Percentiles rank a stretch among this genome's conserved stretches.
Evolutionary conservation across 208 protist species (phyloP).

Genomic region (Leishmania major): DNA sequence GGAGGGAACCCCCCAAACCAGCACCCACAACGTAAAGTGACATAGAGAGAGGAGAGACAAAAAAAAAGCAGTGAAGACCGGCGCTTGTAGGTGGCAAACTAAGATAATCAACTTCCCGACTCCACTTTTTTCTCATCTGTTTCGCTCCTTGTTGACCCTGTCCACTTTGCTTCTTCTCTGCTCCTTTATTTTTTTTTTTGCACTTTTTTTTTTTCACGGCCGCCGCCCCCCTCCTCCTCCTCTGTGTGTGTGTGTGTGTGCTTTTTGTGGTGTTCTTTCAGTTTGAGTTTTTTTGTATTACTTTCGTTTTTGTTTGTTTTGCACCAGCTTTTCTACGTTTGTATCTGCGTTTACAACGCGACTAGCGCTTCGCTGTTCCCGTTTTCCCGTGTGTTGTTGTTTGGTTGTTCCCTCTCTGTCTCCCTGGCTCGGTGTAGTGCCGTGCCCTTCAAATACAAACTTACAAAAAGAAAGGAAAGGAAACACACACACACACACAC

Average conservation of each 20-base stretch:
- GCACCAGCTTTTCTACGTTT: not conserved
- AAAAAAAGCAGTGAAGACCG: not conserved
- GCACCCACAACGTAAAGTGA: not conserved
- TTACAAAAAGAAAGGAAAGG: not conserved
- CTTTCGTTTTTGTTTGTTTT: conserved; percentile 6
- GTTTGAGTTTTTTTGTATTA: not conserved
- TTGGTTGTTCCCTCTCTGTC: not conserved
- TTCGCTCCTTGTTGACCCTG: not conserved
- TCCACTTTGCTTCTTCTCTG: conserved; percentile 3
- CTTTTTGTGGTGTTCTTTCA: not conserved
- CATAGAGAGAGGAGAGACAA: not conserved
- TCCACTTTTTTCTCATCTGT: not conserved
- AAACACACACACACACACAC: not conserved
- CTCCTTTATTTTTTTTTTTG: not conserved
- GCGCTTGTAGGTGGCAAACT: not conserved
- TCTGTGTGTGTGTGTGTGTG: not conserved
- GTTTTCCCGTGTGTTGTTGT: not conserved
- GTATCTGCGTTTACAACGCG: not conserved
- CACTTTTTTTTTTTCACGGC: not conserved
- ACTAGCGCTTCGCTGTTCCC: too few species aligned
- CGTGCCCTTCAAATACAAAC: not conserved
- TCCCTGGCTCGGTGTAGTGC: not conserved
- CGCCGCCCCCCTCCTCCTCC: not conserved
- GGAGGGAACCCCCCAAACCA: too few species aligned
- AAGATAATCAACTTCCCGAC: not conserved